Evolutionary conservation across 1,139 yeast species (phyloP), one percentile per base, ranked within the genome.

Genomic region (Suhomyces anneliseae): DNA sequence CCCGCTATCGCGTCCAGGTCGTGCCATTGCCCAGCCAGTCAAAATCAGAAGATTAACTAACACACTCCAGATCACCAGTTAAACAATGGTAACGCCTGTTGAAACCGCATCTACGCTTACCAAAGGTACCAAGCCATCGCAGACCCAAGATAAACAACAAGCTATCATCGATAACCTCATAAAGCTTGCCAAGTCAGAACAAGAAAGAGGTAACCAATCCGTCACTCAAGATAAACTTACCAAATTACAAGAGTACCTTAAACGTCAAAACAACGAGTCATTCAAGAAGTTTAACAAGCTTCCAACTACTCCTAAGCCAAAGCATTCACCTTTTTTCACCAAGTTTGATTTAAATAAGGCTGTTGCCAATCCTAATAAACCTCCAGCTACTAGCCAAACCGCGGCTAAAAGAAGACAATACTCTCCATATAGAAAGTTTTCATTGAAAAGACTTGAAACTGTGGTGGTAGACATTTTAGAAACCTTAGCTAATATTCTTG

Each of bases 401-500:
- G 8, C 8, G 27, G 14, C 46, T 35, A 41, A 7, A 39, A 46
- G 39, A 27, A 32, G 44, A 8, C 38, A 27, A 9, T 43, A 40
- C 26, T 52, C 58, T n/a, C 53, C 54, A 3, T 53, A 55, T 38
- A 46, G 38, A 34, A 50, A 46, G 42, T 50, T 60, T 48, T 54
- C 61, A 2, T 49, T 72, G 50, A 70, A 68, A 45, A 61, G 61
- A 27, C 42, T 69, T 7, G 80, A 75, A 54, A 45, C 56, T 32
- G 49, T 62, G 2, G 51, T 72, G 5, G 63, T 75, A 4, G 62
- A 60, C 11, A 52, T 69, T 1, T 57, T 75, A 29, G 80, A 75
- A 57, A 61, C 62, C 6, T 31, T 70, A 27, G 79, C 78, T 29
- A 73, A 71, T 46, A 53, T 75, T 4, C 59, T 75, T 35, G 80